These are phyloP conservation scores for Ilyonectria robusta DNA, from an alignment of 2,329 filamentous ascomycete genomes.

Conservation along the genomic window DNA sequence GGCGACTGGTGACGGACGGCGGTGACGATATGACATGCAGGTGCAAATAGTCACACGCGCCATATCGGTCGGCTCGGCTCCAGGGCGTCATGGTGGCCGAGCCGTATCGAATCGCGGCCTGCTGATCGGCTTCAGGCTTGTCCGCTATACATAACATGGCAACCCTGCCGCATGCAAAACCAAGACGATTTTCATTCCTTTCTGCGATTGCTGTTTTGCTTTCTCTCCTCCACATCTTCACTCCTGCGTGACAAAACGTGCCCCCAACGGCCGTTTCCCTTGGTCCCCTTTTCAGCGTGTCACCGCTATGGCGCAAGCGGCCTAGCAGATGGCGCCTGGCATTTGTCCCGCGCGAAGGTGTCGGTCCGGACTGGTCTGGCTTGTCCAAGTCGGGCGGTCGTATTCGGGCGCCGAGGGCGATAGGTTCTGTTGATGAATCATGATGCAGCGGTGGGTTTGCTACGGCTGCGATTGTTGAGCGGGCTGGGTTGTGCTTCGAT, in stretches of 20 bases:
- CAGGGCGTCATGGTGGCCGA: not conserved
- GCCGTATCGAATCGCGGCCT: not conserved
- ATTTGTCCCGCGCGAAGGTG: not conserved
- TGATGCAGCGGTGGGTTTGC: not conserved
- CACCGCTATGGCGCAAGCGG: conserved; percentile 26
- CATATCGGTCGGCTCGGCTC: not conserved
- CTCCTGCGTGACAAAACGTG: not conserved
- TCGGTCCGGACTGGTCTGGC: not conserved
- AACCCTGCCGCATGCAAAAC: not conserved
- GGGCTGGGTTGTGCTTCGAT: no score
- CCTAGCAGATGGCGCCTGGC: conserved; percentile 25
- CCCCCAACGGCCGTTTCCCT: not conserved
- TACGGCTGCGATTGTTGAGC: not conserved
- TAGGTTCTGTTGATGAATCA: conserved; percentile 25
- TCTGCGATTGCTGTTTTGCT: no score
- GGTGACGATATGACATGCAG: not conserved
- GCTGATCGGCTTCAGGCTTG: not conserved
- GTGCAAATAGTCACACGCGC: not conserved
- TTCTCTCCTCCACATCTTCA: no score
- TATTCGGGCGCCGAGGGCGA: conserved; percentile 20
- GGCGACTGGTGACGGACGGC: not conserved
- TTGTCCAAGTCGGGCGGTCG: not conserved
- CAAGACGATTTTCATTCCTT: no score
- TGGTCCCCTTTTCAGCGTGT: not conserved
- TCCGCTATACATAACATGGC: not conserved